Conservation (phyloP, 495 filamentous ascomycete species). For the Lasiosphaeriaceae sp. region DNA sequence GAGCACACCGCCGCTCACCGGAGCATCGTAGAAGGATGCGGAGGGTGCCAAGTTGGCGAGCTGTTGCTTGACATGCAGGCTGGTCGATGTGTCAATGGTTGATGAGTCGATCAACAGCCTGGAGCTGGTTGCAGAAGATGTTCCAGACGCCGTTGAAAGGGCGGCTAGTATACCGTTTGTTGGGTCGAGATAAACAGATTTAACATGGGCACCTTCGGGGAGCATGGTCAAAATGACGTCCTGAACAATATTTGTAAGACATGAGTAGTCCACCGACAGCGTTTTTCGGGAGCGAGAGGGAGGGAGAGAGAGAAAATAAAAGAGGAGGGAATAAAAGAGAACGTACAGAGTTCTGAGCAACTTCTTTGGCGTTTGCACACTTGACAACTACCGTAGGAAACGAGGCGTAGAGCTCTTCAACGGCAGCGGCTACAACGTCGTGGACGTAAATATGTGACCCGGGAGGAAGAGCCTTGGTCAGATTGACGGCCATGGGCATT, state of each 20-base stretch:
- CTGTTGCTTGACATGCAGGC: constrained; percentile 14
- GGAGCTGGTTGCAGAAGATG: background rate
- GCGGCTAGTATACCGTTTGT: constrained; percentile 27
- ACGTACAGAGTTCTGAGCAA: constrained; percentile 11
- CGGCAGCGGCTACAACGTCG: constrained; percentile 37
- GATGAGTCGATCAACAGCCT: constrained; percentile 39
- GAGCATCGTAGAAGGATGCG: constrained; percentile 28
- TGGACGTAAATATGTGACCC: constrained; percentile 38
- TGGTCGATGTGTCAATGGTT: constrained; percentile 38
- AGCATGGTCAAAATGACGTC: constrained; percentile 36
- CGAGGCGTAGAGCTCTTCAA: constrained; percentile 26
- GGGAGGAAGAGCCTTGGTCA: constrained; percentile 35
- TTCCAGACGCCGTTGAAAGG: too few species aligned
- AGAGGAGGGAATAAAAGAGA: background rate
- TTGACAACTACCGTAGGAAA: constrained; percentile 14
- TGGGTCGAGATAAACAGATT: constrained; percentile 32
- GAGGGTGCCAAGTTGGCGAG: constrained; percentile 19
- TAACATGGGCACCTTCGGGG: constrained; percentile 35
- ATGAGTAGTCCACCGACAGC: too few species aligned
- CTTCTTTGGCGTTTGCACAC: constrained; percentile 13
- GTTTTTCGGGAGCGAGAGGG: too few species aligned
- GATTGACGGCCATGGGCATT: constrained; percentile 47
- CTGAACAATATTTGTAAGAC: constrained; percentile 16
- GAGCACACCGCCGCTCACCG: constrained; percentile 31
- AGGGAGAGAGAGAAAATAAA: too few species aligned